A percentile compares a stretch with the other conserved stretches of the same genome.
Conservation (phyloP, 148 eudicot genomes). For the Rhododendron mucronatum region DNA sequence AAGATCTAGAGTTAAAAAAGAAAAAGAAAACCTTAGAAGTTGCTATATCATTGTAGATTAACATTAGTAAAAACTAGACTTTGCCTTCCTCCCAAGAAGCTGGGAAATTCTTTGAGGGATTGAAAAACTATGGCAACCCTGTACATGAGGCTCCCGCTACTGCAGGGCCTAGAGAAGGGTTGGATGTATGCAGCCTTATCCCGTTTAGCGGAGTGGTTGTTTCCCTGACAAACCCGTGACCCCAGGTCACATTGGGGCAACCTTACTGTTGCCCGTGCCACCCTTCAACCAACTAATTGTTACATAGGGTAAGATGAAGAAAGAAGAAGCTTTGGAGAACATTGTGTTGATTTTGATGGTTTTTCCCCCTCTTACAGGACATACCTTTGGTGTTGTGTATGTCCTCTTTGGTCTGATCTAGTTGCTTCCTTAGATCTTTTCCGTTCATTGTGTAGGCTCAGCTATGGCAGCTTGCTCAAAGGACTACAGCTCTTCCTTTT, state of each 20-base stretch:
- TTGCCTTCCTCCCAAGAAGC: background rate
- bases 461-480: slow-evolving; percentile 96
- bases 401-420: slow-evolving; percentile 1
- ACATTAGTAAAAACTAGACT: background rate
- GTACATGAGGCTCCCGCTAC: background rate
- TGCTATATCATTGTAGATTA: background rate
- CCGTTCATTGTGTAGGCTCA: slow-evolving; percentile 54
- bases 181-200: background rate
- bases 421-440: slow-evolving; percentile 2
- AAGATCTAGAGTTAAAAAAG: background rate
- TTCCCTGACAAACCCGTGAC: background rate
- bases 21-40: background rate
- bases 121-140: background rate
- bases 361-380: background rate
- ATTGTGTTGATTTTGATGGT: background rate
- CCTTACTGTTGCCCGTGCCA: background rate
- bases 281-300: background rate
- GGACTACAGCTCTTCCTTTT: slow-evolving; percentile 93
- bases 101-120: background rate
- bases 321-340: background rate
- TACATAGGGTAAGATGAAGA: background rate
- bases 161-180: background rate
- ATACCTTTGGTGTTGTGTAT: background rate
- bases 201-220: background rate
- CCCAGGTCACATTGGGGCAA: background rate